A percentile compares a stretch with the other conserved stretches of the same genome.
phyloP scores from a whole-genome alignment of 1,284 basidiomycete genomes.

The Cryptococcus hybrid region DNA sequence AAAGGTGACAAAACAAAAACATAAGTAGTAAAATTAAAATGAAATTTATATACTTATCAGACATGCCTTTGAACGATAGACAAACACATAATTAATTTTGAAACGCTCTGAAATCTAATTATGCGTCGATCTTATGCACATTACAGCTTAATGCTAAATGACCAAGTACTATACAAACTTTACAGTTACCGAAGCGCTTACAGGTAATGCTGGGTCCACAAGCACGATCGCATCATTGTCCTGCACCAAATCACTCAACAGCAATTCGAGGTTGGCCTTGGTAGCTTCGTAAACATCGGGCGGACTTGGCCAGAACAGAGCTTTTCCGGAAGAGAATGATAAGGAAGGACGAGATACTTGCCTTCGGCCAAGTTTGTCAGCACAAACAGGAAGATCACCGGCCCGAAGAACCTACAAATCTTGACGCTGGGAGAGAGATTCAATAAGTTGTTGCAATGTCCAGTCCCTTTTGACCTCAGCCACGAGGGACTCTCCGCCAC shows the following conservation, averaged over 20 bases:
- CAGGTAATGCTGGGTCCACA: constrained; percentile 83
- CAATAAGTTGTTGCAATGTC: constrained; percentile 81
- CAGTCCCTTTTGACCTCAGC: constrained; percentile 65
- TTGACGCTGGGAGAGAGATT: constrained; percentile 76
- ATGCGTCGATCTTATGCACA: no score
- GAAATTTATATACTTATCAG: no score
- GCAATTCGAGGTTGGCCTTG: constrained; percentile 82
- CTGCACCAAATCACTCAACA: constrained; percentile 72
- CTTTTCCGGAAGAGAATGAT: constrained; percentile 59
- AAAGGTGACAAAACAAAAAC: constrained; percentile 44
- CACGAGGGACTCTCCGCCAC: constrained; percentile 83
- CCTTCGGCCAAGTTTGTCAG: constrained; percentile 52
- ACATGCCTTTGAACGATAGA: no score
- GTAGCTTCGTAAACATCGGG: constrained; percentile 84
- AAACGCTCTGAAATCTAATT: no score
- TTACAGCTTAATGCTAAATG: neutral
- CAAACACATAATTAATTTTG: no score
- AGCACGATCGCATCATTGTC: constrained; percentile 78
- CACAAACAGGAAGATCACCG: neutral
- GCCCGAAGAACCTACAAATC: constrained; percentile 65
- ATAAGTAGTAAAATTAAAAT: neutral
- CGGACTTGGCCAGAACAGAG: constrained; percentile 90
- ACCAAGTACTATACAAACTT: constrained; percentile 24
- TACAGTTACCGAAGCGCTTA: constrained; percentile 72
- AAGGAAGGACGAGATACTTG: constrained; percentile 92